Evolutionary conservation across 345 rosid species (phyloP).

Genomic region (Eucalyptus pauciflora): DNA sequence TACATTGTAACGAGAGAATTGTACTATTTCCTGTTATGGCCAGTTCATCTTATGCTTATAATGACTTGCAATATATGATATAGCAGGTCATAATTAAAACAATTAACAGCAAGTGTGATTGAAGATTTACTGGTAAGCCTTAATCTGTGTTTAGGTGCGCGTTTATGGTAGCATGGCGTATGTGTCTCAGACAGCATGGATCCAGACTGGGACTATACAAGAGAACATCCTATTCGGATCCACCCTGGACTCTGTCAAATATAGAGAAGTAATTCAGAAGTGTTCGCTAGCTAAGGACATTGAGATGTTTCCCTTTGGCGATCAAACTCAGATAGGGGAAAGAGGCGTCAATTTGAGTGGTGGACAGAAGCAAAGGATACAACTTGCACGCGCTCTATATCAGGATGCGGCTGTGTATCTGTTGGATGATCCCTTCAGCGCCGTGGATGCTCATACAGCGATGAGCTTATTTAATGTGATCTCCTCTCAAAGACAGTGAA

Average conservation of each 20-base stretch:
- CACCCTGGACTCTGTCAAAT: slow-evolving; percentile 17
- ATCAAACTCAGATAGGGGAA: slow-evolving; percentile 41
- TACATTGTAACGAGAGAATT: neutral
- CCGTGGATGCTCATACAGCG: slow-evolving; percentile 54
- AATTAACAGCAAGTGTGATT: neutral
- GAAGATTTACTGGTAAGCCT: neutral
- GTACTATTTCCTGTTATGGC: neutral
- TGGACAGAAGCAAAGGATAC: slow-evolving; percentile 51
- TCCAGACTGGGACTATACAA: slow-evolving; percentile 32
- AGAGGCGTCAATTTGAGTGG: slow-evolving; percentile 50
- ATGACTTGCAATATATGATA: neutral
- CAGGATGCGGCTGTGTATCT: slow-evolving; percentile 47
- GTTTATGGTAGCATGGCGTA: slow-evolving; percentile 31
- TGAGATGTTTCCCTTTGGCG: slow-evolving; percentile 32
- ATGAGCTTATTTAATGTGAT: slow-evolving; percentile 28
- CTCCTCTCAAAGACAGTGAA: neutral
- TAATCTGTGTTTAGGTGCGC: slow-evolving; percentile 7
- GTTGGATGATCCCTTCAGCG: slow-evolving; percentile 54
- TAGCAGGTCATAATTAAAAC: neutral
- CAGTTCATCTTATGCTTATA: neutral
- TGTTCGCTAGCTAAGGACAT: slow-evolving; percentile 39
- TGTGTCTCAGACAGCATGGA: slow-evolving; percentile 55
- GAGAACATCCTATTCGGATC: slow-evolving; percentile 45
- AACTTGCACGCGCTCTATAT: slow-evolving; percentile 48
- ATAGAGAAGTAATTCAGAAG: slow-evolving; percentile 18